These are phyloP conservation scores for Botrytis byssoidea DNA, from an alignment of 2,329 filamentous ascomycete species.

Conservation along the genomic window DNA sequence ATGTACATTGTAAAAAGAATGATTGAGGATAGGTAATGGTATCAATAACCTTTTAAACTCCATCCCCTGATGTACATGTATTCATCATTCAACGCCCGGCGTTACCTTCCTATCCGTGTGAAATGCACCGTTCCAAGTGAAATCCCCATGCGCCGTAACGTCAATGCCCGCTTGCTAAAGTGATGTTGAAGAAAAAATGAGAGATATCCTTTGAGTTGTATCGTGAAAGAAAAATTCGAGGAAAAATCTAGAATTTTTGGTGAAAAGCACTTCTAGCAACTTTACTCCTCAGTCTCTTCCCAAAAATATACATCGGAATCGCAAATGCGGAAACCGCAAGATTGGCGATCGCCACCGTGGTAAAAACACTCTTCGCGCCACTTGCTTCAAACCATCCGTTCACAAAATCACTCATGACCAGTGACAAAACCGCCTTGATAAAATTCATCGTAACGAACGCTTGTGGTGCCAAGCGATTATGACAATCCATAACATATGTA, in stretches of 20 bases:
- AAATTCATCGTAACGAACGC: conserved; percentile 46
- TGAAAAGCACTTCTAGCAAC: conserved; percentile 26
- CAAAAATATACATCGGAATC: conserved; percentile 37
- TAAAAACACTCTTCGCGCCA: conserved; percentile 32
- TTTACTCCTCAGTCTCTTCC: conserved; percentile 39
- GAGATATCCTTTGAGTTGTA: neutral
- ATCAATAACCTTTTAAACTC: neutral
- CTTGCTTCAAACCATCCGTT: conserved; percentile 36
- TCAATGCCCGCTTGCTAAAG: conserved; percentile 4
- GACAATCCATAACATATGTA: conserved; percentile 45
- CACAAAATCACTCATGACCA: conserved; percentile 34
- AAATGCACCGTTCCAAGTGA: neutral
- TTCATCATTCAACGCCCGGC: neutral
- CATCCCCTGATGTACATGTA: neutral
- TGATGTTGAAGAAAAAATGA: neutral
- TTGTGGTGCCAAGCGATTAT: conserved; percentile 42
- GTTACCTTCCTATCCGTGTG: neutral
- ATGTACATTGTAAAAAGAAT: neutral
- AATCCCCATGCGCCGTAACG: neutral
- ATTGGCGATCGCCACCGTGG: conserved; percentile 27
- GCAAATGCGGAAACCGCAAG: conserved; percentile 28
- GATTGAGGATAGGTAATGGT: neutral
- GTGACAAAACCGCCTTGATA: conserved; percentile 42
- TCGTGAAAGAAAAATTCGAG: neutral
- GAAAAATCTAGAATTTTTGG: conserved; percentile 25